These are phyloP conservation scores for Pichia cephalocereana DNA, from an alignment of 805 yeast species.

Conservation along the genomic window DNA sequence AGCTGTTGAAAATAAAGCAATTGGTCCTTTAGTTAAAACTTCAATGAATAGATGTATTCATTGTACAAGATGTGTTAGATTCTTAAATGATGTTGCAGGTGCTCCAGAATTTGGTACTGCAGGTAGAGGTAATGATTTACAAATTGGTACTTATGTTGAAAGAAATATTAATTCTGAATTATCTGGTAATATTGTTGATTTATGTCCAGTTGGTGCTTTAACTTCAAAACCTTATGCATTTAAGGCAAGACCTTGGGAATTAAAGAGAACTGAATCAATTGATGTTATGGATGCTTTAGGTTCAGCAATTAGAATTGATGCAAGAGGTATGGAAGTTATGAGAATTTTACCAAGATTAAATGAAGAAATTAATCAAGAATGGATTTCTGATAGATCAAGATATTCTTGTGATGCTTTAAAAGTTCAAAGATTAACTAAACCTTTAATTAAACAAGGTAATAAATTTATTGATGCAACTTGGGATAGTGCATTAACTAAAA, in stretches of 20 bases:
- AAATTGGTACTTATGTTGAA: slow-evolving; percentile 83
- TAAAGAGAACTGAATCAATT: slow-evolving; percentile 78
- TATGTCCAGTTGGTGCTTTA: slow-evolving; percentile 89
- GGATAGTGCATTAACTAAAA: slow-evolving; percentile 73
- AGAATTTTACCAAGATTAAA: slow-evolving; percentile 78
- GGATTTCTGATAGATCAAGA: slow-evolving; percentile 84
- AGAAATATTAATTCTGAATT: slow-evolving; percentile 76
- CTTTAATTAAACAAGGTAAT: slow-evolving; percentile 63
- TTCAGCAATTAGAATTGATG: slow-evolving; percentile 73
- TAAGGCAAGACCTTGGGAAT: slow-evolving; percentile 89
- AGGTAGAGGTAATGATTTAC: slow-evolving; percentile 89
- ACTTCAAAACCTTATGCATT: slow-evolving; percentile 89
- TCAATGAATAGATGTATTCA: slow-evolving; percentile 90
- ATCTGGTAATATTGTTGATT: slow-evolving; percentile 79
- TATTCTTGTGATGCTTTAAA: slow-evolving; percentile 80
- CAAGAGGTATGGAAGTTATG: slow-evolving; percentile 82
- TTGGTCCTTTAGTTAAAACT: slow-evolving; percentile 83
- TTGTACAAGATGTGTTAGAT: slow-evolving; percentile 86
- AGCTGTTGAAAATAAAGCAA: slow-evolving; percentile 84
- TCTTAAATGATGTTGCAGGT: slow-evolving; percentile 85
- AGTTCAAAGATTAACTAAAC: slow-evolving; percentile 78
- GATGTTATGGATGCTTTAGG: slow-evolving; percentile 82
- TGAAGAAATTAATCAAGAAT: slow-evolving; percentile 83
- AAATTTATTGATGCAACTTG: slow-evolving; percentile 68
- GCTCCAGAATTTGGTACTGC: slow-evolving; percentile 85